These are phyloP conservation scores for Eucalyptus sp. DNA, from an alignment of 345 rosid genomes.

Conservation along the genomic window DNA sequence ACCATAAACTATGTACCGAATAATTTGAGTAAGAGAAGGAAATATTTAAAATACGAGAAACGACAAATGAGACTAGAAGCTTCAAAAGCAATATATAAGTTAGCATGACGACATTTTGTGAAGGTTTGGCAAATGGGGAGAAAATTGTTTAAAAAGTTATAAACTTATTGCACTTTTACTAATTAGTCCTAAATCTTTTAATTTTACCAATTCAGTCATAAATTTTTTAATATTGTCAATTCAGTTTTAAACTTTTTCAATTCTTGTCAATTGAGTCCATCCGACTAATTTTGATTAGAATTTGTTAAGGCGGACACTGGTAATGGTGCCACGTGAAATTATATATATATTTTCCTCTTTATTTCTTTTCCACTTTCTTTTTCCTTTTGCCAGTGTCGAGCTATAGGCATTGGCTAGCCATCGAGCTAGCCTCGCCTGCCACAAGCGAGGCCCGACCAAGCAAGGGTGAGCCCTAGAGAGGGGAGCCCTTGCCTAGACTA, in stretches of 20 bases:
- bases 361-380: too few relatives aligned
- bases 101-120: not conserved
- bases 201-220: too few relatives aligned
- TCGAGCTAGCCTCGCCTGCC: fast-evolving
- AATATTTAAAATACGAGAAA: not conserved
- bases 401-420: too few relatives aligned
- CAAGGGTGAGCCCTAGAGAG: too few relatives aligned
- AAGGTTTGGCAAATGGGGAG: not conserved
- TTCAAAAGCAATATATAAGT: not conserved
- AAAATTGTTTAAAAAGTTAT: too few relatives aligned
- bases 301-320: fast-evolving
- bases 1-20: not conserved
- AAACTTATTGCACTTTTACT: too few relatives aligned
- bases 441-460: too few relatives aligned
- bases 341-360: too few relatives aligned
- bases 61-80: not conserved
- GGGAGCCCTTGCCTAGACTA: too few relatives aligned
- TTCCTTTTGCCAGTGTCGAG: fast-evolving
- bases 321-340: fast-evolving
- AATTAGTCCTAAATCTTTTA: too few relatives aligned
- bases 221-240: too few relatives aligned
- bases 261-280: too few relatives aligned
- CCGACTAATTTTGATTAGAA: fast-evolving
- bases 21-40: not conserved
- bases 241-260: fast-evolving